A percentile compares a stretch with the other conserved stretches of the same genome.
Conservation (phyloP, 2,329 filamentous ascomycete genomes). For the Colletotrichum endophyticum region DNA sequence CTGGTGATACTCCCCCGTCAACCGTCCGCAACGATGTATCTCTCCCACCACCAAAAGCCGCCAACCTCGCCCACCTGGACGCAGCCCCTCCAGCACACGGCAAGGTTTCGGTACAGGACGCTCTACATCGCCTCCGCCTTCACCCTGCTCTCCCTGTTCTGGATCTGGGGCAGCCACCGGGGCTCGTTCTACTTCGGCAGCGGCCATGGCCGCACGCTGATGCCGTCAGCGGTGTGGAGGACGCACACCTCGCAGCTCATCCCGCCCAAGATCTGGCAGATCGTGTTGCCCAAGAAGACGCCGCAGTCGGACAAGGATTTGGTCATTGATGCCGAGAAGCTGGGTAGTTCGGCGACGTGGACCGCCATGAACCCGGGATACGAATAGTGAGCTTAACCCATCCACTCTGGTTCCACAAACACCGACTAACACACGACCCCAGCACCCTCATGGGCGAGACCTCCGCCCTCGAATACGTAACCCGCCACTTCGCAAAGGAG, state of each 20-base stretch:
- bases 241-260: background rate
- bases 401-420: background rate
- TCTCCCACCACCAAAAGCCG: background rate
- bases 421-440: background rate
- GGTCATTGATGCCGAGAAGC: background rate
- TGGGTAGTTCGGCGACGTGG: constrained; percentile 14
- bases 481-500: constrained; percentile 19
- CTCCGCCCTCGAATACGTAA: constrained; percentile 28
- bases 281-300: background rate
- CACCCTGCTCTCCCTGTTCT: background rate
- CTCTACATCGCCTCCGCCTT: background rate
- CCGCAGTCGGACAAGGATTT: background rate
- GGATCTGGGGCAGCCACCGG: background rate
- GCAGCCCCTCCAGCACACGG: background rate
- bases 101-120: background rate
- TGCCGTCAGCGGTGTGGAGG: background rate
- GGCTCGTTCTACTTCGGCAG: background rate
- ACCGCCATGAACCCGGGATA: constrained; percentile 18
- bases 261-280: constrained; percentile 20
- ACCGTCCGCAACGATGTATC: background rate
- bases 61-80: background rate
- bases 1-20: background rate
- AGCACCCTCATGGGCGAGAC: constrained; percentile 29
- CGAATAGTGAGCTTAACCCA: constrained; percentile 6
- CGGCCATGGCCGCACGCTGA: background rate